Conservation (phyloP, 768 basidiomycete species). For the Tephrocybe sp. region DNA sequence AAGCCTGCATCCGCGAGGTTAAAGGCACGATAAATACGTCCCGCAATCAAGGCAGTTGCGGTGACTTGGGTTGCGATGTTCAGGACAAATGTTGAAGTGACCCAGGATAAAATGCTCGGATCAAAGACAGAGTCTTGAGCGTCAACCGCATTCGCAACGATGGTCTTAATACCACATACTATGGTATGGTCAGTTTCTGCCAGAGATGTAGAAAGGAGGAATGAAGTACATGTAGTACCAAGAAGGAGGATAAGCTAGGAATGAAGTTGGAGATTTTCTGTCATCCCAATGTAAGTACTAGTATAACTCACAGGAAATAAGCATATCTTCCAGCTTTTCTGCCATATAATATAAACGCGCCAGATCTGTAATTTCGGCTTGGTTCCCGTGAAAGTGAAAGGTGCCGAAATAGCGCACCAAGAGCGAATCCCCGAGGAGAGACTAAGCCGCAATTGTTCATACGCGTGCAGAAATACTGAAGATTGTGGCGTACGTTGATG, state of each 20-base stretch:
- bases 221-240: slow-evolving; percentile 21
- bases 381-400: background rate
- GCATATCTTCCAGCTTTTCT: slow-evolving; percentile 21
- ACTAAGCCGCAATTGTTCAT: slow-evolving; percentile 13
- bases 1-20: slow-evolving; percentile 9
- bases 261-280: background rate
- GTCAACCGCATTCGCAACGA: slow-evolving; percentile 21
- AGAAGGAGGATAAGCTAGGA: slow-evolving; percentile 20
- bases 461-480: background rate
- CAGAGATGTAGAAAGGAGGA: background rate
- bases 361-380: slow-evolving; percentile 17
- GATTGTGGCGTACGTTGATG: slow-evolving; percentile 22
- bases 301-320: slow-evolving; percentile 20
- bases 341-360: slow-evolving; percentile 28
- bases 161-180: slow-evolving; percentile 27
- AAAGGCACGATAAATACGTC: slow-evolving; percentile 23
- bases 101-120: slow-evolving; percentile 24
- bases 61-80: slow-evolving; percentile 27
- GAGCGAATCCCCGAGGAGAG: slow-evolving; percentile 24
- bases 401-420: slow-evolving; percentile 14
- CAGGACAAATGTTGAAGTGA: slow-evolving; percentile 26
- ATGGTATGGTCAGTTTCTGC: background rate
- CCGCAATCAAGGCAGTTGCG: slow-evolving; percentile 23
- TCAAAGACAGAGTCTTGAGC: slow-evolving; percentile 26
- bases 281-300: background rate